Conservation (phyloP, 805 yeast species). For the Starmerella etchellsii region DNA sequence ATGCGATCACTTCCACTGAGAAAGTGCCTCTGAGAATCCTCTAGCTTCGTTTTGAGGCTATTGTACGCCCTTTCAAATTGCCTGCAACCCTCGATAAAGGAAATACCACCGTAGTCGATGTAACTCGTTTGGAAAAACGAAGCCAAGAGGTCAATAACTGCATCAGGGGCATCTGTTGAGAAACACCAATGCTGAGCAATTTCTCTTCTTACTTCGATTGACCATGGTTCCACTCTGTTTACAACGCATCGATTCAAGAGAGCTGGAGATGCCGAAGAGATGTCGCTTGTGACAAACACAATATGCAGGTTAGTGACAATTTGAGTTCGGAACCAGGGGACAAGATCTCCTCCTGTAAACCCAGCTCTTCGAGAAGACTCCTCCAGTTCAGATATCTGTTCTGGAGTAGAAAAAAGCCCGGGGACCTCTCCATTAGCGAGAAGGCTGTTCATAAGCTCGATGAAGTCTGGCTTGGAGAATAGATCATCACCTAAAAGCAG, state of each 20-base stretch:
- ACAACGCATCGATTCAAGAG: conserved; percentile 78
- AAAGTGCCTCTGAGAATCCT: conserved; percentile 57
- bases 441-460: conserved; percentile 87
- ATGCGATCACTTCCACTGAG: conserved; percentile 61
- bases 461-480: conserved; percentile 58
- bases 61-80: conserved; percentile 29
- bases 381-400: conserved; percentile 10
- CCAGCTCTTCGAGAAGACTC: conserved; percentile 8
- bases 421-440: conserved; percentile 89
- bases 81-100: conserved; percentile 11
- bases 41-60: conserved; percentile 37
- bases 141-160: conserved; percentile 27
- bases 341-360: conserved; percentile 38
- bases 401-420: conserved; percentile 57
- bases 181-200: conserved; percentile 15
- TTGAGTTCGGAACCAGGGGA: conserved; percentile 59
- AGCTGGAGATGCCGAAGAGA: conserved; percentile 61
- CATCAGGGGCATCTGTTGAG: conserved; percentile 7
- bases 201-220: conserved; percentile 20
- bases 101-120: background rate
- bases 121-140: background rate
- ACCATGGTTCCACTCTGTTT: conserved; percentile 85
- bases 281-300: conserved; percentile 53
- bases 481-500: conserved; percentile 72
- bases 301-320: conserved; percentile 67